Evolutionary conservation across 2,329 filamentous ascomycete genomes (phyloP).

Genomic region (Fusarium subtropicale): DNA sequence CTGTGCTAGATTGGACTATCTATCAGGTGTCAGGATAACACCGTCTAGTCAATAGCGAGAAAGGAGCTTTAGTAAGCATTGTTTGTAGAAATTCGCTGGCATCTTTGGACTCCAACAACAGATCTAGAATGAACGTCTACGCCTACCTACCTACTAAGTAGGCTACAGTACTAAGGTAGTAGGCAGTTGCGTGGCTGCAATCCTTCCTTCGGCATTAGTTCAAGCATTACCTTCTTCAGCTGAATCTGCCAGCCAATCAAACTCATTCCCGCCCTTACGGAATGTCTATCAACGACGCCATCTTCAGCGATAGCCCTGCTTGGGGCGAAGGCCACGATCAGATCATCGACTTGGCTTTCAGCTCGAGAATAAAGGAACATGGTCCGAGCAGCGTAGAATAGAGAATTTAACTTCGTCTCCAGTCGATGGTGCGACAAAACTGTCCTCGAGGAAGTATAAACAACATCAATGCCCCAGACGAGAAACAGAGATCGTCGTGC

Average conservation of each 20-base stretch:
- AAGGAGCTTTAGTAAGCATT: not conserved
- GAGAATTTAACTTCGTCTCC: not conserved
- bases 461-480: not conserved
- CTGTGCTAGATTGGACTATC: not conserved
- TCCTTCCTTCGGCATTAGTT: conserved; percentile 1
- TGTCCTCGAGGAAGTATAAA: conserved; percentile 20
- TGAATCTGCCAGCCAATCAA: conserved; percentile 34
- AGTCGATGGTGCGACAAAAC: conserved; percentile 29
- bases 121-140: not conserved
- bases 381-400: conserved; percentile 17
- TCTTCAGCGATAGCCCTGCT: conserved; percentile 30
- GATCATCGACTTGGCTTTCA: conserved; percentile 24
- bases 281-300: conserved; percentile 30
- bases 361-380: conserved; percentile 1
- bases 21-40: not conserved
- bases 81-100: not conserved
- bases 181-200: not conserved
- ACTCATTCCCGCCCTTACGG: conserved; percentile 1
- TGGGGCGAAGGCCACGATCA: conserved; percentile 8
- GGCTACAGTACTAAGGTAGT: not conserved
- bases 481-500: not conserved
- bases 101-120: not conserved
- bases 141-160: not conserved
- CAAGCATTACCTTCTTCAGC: conserved; percentile 28
- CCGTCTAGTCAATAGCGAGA: not conserved